Percentiles rank a stretch among this genome's conserved stretches.
Evolutionary conservation across 2,329 filamentous ascomycete genomes (phyloP).

Genomic region (Xylariomycetidae sp.): DNA sequence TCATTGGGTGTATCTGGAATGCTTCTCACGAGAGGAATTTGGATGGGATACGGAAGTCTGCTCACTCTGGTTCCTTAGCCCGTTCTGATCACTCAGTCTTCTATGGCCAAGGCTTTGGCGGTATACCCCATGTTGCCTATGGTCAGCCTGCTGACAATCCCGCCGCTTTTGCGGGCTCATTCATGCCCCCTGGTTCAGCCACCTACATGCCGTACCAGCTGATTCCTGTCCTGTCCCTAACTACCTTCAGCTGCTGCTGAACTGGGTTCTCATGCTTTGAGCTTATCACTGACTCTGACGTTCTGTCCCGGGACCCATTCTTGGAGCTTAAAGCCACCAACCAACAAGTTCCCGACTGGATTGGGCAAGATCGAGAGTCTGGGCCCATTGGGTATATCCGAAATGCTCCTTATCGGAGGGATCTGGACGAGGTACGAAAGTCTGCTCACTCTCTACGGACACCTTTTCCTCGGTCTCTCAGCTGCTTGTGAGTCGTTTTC

Average conservation of each 20-base stretch:
- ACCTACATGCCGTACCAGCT: slow-evolving; percentile 32
- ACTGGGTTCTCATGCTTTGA: slow-evolving; percentile 47
- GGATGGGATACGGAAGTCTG: slow-evolving; percentile 81
- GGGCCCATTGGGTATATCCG: slow-evolving; percentile 87
- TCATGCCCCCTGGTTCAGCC: slow-evolving; percentile 33
- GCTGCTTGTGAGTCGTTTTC: slow-evolving; percentile 48
- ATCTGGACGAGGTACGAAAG: slow-evolving; percentile 87
- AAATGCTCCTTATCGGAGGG: slow-evolving; percentile 83
- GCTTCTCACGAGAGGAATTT: slow-evolving; percentile 80
- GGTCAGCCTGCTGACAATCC: slow-evolving; percentile 18
- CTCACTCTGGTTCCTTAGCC: slow-evolving; percentile 42
- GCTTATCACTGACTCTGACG: too few species aligned
- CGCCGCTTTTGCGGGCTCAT: slow-evolving; percentile 26
- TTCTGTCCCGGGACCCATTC: too few species aligned
- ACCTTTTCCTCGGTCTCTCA: slow-evolving; percentile 63
- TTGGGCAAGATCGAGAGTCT: slow-evolving; percentile 98
- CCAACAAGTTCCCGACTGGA: slow-evolving; percentile 77
- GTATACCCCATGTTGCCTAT: slow-evolving; percentile 21
- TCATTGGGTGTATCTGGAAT: slow-evolving; percentile 90
- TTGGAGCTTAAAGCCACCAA: slow-evolving; percentile 83
- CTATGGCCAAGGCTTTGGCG: slow-evolving; percentile 15
- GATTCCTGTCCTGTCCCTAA: slow-evolving; percentile 48
- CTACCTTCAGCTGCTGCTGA: slow-evolving; percentile 49
- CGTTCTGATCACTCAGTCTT: too few species aligned
- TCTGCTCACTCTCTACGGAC: slow-evolving; percentile 62